Conservation (phyloP, 768 basidiomycete species). For the Termitomyces sp. region DNA sequence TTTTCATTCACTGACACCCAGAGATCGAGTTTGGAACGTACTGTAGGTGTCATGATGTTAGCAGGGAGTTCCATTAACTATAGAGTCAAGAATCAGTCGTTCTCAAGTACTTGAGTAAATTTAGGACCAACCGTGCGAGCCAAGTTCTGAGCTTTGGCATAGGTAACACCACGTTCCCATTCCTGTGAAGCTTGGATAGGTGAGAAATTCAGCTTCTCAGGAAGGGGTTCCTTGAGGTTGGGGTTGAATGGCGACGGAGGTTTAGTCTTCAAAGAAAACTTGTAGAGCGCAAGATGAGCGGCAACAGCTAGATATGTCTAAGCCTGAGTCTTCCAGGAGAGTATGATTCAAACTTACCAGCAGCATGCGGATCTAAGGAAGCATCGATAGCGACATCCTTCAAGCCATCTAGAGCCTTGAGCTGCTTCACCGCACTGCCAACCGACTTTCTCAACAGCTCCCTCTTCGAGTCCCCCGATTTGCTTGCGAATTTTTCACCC, state of each 20-base stretch:
- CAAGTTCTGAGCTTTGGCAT: conserved; percentile 77
- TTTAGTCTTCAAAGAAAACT: conserved; percentile 76
- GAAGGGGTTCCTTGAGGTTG: conserved; percentile 48
- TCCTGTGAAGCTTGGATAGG: conserved; percentile 50
- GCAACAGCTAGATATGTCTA: conserved; percentile 56
- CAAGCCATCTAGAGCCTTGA: conserved; percentile 61
- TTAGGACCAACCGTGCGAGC: conserved; percentile 63
- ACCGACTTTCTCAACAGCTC: conserved; percentile 72
- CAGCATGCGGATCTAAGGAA: conserved; percentile 69
- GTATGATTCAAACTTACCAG: conserved; percentile 44
- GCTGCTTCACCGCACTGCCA: conserved; percentile 68
- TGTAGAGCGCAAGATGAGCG: conserved; percentile 70
- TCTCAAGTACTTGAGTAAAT: background rate
- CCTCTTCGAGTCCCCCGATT: conserved; percentile 46
- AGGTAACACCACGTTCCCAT: conserved; percentile 74
- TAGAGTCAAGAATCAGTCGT: background rate
- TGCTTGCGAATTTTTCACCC: conserved; percentile 50
- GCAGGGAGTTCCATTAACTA: conserved; percentile 85
- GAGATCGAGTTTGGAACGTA: conserved; percentile 26
- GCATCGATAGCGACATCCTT: conserved; percentile 65
- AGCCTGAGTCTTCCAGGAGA: conserved; percentile 3
- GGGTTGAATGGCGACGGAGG: conserved; percentile 68
- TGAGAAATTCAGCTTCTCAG: conserved; percentile 47
- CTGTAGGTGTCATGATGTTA: conserved; percentile 84
- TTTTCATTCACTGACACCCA: background rate